Evolutionary conservation across 148 eudicot species (phyloP), one percentile per base, ranked within the genome.

Genomic region (Chenopodium album): DNA sequence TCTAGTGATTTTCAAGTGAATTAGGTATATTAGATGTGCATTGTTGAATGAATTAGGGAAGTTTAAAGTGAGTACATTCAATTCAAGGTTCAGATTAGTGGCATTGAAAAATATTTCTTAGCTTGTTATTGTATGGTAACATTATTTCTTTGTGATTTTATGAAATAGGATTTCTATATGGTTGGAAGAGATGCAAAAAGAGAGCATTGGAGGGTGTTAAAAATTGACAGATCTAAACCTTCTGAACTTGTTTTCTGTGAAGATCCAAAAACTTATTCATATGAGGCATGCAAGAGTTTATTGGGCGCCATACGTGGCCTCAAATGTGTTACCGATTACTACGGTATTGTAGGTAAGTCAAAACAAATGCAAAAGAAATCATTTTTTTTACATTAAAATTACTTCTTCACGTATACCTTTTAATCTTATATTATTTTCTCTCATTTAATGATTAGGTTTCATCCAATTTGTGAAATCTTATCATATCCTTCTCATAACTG

Each of bases 401-500:
- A 71, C 46, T n/a, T 13, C 41, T 37, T 6, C 44, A 37, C 44
- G 5, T 37, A 5, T 37, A 37, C 44, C 0, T 41, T 41, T 41
- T 6, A 5, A 41, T 41, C 44, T 41, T 41, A 41, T 41, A 41
- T 41, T 41, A 41, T 41, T 86, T 68, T 14, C 72, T 28, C 77
- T 28, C 52, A 2, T 34, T 34, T 34, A 3, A 4, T 3, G 76
- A 80, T 19, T 77, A 95, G 98, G 98, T 67, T 91, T 93, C 80
- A 81, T 92, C 83, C 92, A 87, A 74, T 90, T 93, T 84, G 74
- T 87, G 86, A 96, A 96, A 83, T 93, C 97, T 59, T 88, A 95
- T 79, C 88, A 95, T 89, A 90, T 95, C 91, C 85, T 95, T 77
- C 85, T 95, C 73, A 88, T 95, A 69, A 95, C 98, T 50, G 82